Evolutionary conservation across 805 yeast genomes (phyloP), one percentile per base, ranked within the genome.

Genomic region (Danielozyma ontarioensis): DNA sequence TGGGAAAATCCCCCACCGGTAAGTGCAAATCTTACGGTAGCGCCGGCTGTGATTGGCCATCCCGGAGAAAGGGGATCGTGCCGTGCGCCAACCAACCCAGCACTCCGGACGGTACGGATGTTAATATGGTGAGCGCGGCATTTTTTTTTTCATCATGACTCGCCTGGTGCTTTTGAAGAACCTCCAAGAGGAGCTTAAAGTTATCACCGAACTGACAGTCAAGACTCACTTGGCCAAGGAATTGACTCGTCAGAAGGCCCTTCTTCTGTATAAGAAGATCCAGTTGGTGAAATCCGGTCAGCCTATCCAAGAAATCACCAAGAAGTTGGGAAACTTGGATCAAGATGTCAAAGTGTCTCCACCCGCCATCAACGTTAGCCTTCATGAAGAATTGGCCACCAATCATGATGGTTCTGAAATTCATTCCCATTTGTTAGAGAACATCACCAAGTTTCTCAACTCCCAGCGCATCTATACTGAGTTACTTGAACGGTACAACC

Each of bases 401-500:
- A 34, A 29, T 11, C 45, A 44, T 14, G 51, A 50, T 4, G 22
- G 25, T 17, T 7, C 23, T 2, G 40, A 31, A 5, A 31, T 25
- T 22, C 32, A 34, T 3, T 30, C 33, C 13, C 19, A 30, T 11
- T 13, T 28, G 14, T 57, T 81, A 29, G 45, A 53, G n/a, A 88
- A 84, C 49, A 70, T 83, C 11, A 62, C 74, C 4, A 62, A 69
- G 7, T 90, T 76, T 51, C 61, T 90, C 33, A 66, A 69, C 32
- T 76, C 80, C 41, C 97, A 90, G 57, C 68, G 93, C 42, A 76
- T 69, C 10, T 90, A 87, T 59, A 78, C 76, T 39, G 89, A 80
- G 43, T 68, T 90, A 30, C 65, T 89, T 28, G 93, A 83, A 45
- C 72, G 95, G 45, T 93, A 90, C 58, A 86, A 89, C 49, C 90